Conservation (phyloP, 441 rosid species). For the Corymbia citriodora region DNA sequence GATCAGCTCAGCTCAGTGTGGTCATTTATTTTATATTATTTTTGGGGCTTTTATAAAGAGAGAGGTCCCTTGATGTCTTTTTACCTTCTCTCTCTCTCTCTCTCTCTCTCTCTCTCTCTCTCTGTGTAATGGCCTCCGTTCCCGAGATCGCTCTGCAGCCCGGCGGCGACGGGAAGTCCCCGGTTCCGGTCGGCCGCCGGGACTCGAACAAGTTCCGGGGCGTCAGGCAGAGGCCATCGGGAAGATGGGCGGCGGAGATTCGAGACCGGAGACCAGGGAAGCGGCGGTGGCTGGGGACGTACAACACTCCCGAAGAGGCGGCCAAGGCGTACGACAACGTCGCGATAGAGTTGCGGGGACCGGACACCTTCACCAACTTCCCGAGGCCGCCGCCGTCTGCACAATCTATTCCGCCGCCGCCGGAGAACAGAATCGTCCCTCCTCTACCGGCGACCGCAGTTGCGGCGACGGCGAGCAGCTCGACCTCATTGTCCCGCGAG, state of each 20-base stretch:
- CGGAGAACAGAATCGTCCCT: not conserved
- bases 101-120: too few relatives aligned
- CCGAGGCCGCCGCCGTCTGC: constrained; percentile 23
- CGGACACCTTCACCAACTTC: constrained; percentile 77
- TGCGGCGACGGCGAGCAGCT: constrained; percentile 28
- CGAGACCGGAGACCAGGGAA: constrained; percentile 72
- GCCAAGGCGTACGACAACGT: constrained; percentile 93
- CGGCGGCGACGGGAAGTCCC: not conserved
- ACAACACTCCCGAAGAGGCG: constrained; percentile 87
- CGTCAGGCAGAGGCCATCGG: constrained; percentile 96
- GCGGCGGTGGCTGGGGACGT: constrained; percentile 89
- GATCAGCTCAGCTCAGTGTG: too few relatives aligned
- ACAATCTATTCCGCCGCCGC: not conserved
- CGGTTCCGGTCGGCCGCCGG: not conserved
- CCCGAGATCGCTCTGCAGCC: constrained; percentile 56
- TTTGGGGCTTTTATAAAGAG: too few relatives aligned
- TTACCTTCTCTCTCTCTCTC: too few relatives aligned
- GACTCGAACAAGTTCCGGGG: constrained; percentile 58
- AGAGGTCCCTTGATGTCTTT: too few relatives aligned
- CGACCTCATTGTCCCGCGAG: not conserved
- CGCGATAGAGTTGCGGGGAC: constrained; percentile 86
- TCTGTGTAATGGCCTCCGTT: too few relatives aligned
- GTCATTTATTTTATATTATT: too few relatives aligned
- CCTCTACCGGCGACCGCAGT: constrained; percentile 17
- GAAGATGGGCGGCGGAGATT: constrained; percentile 98